Evolutionary conservation across 108 stramenopile genomes (phyloP).

Genomic region (Parietichytrium sp.): DNA sequence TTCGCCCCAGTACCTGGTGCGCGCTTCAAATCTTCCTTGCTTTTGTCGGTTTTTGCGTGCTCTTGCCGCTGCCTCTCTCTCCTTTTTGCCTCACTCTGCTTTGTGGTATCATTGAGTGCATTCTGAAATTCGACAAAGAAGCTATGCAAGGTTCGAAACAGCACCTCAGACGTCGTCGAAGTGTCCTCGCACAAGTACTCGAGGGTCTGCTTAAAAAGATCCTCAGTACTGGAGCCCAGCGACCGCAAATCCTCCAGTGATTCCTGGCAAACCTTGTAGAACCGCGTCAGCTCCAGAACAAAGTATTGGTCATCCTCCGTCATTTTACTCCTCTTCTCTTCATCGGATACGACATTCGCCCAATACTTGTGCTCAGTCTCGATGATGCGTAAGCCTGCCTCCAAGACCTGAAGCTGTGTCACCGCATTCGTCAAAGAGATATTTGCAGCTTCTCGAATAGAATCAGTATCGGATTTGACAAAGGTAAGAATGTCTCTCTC

Average conservation of each 20-base stretch:
- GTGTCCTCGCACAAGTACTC: conserved; percentile 37
- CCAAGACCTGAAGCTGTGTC: conserved; percentile 27
- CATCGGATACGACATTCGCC: not conserved
- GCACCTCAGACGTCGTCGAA: conserved; percentile 8
- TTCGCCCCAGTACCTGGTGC: no score
- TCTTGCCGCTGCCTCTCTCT: not conserved
- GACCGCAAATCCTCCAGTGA: not conserved
- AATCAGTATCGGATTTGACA: conserved; percentile 25
- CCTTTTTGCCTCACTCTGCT: no score
- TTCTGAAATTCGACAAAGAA: conserved; percentile 25
- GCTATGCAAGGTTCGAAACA: conserved; percentile 22
- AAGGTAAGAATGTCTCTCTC: not conserved
- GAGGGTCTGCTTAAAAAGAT: not conserved
- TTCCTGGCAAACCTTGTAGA: not conserved
- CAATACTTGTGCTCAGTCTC: conserved; percentile 8
- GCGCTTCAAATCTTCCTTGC: no score
- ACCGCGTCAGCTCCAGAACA: conserved; percentile 18
- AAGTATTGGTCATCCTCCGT: conserved; percentile 32
- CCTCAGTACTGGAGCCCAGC: not conserved
- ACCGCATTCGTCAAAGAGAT: conserved; percentile 14
- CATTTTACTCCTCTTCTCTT: not conserved
- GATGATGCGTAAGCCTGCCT: not conserved
- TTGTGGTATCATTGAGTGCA: conserved; percentile 19
- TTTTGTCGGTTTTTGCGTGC: conserved; percentile 28
- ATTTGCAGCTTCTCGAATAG: not conserved